Evolutionary conservation across 2,329 filamentous ascomycete genomes (phyloP), one percentile per base, ranked within the genome.

Genomic region (Talaromyces sp.): DNA sequence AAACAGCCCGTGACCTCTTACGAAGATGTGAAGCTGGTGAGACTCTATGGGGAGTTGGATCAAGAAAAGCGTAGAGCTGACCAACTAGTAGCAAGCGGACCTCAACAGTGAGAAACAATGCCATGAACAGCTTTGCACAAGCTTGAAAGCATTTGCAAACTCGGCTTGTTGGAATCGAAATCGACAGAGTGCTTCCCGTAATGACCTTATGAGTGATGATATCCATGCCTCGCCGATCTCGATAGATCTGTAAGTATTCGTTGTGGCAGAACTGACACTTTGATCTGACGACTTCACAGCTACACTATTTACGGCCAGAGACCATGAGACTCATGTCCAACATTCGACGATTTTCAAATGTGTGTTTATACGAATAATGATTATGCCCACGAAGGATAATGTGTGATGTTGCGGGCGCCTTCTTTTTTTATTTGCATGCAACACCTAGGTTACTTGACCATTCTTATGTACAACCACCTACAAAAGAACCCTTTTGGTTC

Each of bases 251-350:
- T 64, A 60, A 60, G 62, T 60, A 31, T 33, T 33, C 17, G 50
- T 17, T 15, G 17, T 37, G 5, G 1, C 31, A 35, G 2, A 2
- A 10, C 8, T 4, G 10, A 35, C 19, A 1, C 22, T 35, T 15
- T 15, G 17, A 8, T 33, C 61, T 57, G 5, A 64, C 43, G 25
- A 25, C 11, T 15, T 33, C n/a, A 47, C 37, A 66, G 60, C n/a
- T 62, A 54, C 39, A 50, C 72, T 3, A 69, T 67, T 41, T 62
- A 52, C 7, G 66, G 67, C 2, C 61, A 66, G 19, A 68, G 68
- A n/a, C 35, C 41, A 17, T 60, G 68, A 31, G 3, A 57, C 4
- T 15, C 61, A 63, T 56, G 25, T 9, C 11, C 66, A 8, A 22
- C 17, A 31, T 25, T 37, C 35, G 39, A 59, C 22, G 7, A 43